Base-by-base conservation (phyloP, 805 yeast genomes). In the Zygosaccharomyces kombuchaensis region DNA sequence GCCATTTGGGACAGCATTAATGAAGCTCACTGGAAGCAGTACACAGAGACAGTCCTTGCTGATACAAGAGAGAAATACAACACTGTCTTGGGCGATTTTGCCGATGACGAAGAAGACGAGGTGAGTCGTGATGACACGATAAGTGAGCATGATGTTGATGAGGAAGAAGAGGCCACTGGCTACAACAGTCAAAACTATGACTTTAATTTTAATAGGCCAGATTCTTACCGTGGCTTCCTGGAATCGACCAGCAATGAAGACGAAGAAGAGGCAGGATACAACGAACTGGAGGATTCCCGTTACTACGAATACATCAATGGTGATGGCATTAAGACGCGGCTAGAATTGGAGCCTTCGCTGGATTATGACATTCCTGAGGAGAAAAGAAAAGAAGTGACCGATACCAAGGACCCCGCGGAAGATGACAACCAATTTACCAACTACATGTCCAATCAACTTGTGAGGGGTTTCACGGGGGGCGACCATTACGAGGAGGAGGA, bases 31-130 rank as follows among this genome's bases (percentile, higher is more conserved):
- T 90, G 98, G 98, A 80, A 79, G 43, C 74, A 79, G 38, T 93
- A 91, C 63, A 95, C 88, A 7, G 83, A 82, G 48, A 82, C 84
- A 48, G 83, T 88, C 1, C 72, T 93, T 50, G 86, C 84, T 51
- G 95, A 87, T 57, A 88, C 95, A 2, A 76, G 99, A 54, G 95
- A 89, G 62, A 90, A 89, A 68, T 93, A 93, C 67, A 93, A 91
- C 65, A 89, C 96, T 9, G 84, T 91, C 26, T 73, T 93, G 35
- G 99, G 99, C 16, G 95, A 91, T n/a, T 50, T 50, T 16, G 58
- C 53, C 3, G 78, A 72, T 17, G 80, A 72, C 3, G 51, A 51
- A 17, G 47, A 50, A 12, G 60, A 54, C 9, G 57, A 47, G n/a
- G 51, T 42, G 13, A 56, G 56, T 23, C 50, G 50, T 9, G 69